phyloP scores from a whole-genome alignment of 306 rosid genomes.

The Hippophae gyantsensis region DNA sequence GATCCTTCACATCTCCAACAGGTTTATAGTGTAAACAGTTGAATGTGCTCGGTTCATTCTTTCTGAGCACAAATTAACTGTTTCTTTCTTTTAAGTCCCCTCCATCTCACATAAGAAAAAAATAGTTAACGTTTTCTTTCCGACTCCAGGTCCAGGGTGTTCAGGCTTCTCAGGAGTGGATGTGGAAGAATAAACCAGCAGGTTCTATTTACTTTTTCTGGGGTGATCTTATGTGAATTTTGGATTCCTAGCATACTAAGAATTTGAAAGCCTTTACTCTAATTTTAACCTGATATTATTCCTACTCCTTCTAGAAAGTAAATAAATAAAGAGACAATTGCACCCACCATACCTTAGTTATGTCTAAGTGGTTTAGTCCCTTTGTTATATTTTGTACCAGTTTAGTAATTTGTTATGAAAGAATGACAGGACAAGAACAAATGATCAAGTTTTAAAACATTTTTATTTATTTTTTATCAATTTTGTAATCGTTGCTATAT shows the following conservation, averaged over 20 bases:
- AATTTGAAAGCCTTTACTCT: not conserved
- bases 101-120: no score
- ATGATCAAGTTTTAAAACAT: no score
- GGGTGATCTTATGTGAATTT: constrained; percentile 12
- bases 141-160: no score
- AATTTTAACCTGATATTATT: not conserved
- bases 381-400: no score
- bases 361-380: no score
- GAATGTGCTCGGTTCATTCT: not conserved
- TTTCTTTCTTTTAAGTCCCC: constrained; percentile 10
- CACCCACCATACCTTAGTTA: no score
- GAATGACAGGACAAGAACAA: no score
- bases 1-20: constrained; percentile 50
- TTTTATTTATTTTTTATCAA: no score
- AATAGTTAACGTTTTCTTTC: no score
- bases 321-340: no score
- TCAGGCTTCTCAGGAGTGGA: constrained; percentile 52
- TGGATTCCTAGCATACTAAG: not conserved
- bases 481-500: no score
- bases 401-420: no score
- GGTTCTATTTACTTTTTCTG: constrained; percentile 34
- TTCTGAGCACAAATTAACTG: constrained; percentile 10
- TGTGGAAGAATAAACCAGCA: constrained; percentile 77
- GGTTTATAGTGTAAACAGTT: constrained; percentile 18
- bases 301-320: not conserved